Base-by-base conservation (phyloP, 2,329 filamentous ascomycete genomes). In the Colletotrichum sp. region DNA sequence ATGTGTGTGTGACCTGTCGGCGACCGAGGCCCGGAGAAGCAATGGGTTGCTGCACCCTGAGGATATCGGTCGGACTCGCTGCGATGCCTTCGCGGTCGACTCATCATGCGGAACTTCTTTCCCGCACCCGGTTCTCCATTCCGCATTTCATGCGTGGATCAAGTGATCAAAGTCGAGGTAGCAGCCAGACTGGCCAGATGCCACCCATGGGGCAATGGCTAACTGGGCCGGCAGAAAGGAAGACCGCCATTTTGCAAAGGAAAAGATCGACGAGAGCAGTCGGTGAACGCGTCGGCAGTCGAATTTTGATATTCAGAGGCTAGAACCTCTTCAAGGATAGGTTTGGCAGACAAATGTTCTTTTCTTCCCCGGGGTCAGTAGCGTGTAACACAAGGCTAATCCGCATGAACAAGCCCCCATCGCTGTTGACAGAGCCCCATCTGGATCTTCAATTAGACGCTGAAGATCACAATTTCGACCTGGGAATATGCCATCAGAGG, bases 401-500 rank as follows among this genome's bases (percentile, higher is more conserved):
- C 68, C 69, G 69, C 73, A 75, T 72, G 43, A 75, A 32, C 43
- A 65, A 28, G 69, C 26, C 73, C 43, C 69, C 63, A 34, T 59
- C 30, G 34, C n/a, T 18, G 60, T 28, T 57, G 69, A 57, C 48
- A 63, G 70, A 76, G 70, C 74, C 74, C 70, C 74, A 61, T 65
- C 65, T 21, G 26, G 74, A 76, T 76, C 74, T 69, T 76, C 74
- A 69, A 66, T 60, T 74, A 69, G 70, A 76, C 43, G 61, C 70
- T 24, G 74, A 69, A 69, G 74, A 76, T 76, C 74, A 30, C 71
- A 76, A 76, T 76, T 21, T 76, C 52, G 59, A 76, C 64, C 70
- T 52, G 68, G 70, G 43, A 69, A 74, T 55, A 76, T 73, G 74
- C 71, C 71, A 69, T 74, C 65, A 68, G 64, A 73, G 28, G 57